Conservation (phyloP, 2,329 filamentous ascomycete species). For the Ophiostoma perfectum region DNA sequence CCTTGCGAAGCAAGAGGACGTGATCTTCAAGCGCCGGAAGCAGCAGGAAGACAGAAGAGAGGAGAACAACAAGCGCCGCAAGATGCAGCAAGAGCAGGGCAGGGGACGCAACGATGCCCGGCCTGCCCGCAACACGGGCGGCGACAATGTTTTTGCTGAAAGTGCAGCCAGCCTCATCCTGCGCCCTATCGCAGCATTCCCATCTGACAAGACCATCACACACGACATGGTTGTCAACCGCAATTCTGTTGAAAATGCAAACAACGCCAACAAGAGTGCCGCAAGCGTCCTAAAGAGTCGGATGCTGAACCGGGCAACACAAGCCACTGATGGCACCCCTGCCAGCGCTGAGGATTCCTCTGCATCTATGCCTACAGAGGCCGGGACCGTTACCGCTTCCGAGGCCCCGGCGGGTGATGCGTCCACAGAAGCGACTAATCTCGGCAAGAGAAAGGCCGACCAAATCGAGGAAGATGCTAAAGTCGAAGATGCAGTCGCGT, state of each 20-base stretch:
- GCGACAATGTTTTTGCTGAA: slow-evolving; percentile 26
- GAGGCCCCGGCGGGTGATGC: neutral
- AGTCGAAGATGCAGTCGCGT: slow-evolving; percentile 34
- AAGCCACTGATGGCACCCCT: neutral
- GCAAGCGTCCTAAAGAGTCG: slow-evolving; percentile 81
- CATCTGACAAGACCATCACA: slow-evolving; percentile 59
- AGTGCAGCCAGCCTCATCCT: slow-evolving; percentile 27
- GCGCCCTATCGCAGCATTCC: slow-evolving; percentile 44
- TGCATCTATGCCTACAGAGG: slow-evolving; percentile 20
- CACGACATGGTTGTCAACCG: slow-evolving; percentile 85
- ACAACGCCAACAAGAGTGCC: slow-evolving; percentile 86
- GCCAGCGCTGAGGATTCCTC: neutral
- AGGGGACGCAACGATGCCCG: slow-evolving; percentile 3
- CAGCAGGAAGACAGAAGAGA: slow-evolving; percentile 80
- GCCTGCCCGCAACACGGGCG: slow-evolving; percentile 15
- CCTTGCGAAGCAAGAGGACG: slow-evolving; percentile 86
- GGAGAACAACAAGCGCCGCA: slow-evolving; percentile 71
- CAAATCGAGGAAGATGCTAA: slow-evolving; percentile 56
- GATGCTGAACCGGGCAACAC: slow-evolving; percentile 49
- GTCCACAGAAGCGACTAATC: neutral
- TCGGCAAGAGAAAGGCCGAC: slow-evolving; percentile 69
- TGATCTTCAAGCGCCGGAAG: slow-evolving; percentile 83
- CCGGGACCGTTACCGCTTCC: slow-evolving; percentile 20
- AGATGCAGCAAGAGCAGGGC: slow-evolving; percentile 58
- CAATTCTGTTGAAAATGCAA: slow-evolving; percentile 59